Evolutionary conservation across 1,139 yeast genomes (phyloP).

Genomic region (Diutina rugosa): DNA sequence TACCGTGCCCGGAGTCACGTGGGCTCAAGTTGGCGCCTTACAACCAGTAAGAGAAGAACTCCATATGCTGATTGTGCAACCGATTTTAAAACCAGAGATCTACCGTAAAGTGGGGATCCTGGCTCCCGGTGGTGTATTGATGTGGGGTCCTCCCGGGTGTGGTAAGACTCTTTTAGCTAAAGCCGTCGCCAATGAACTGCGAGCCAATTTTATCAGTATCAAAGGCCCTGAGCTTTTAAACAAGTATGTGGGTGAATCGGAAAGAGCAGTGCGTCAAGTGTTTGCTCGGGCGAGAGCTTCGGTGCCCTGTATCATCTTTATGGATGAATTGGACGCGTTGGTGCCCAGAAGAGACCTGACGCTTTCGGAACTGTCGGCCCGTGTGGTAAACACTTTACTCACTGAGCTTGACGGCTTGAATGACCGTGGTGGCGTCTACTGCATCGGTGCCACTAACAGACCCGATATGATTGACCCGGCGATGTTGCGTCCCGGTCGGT

Average conservation of each 20-base stretch:
- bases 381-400: constrained; percentile 87
- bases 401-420: constrained; percentile 93
- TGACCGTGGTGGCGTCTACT: constrained; percentile 86
- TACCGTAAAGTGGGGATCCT: constrained; percentile 86
- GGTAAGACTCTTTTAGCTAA: constrained; percentile 93
- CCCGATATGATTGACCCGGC: constrained; percentile 99
- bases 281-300: constrained; percentile 91
- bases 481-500: constrained; percentile 92
- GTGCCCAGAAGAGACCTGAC: constrained; percentile 91
- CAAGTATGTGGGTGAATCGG: constrained; percentile 94
- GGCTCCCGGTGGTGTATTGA: constrained; percentile 92
- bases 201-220: constrained; percentile 89
- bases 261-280: constrained; percentile 89
- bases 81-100: constrained; percentile 84
- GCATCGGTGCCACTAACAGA: constrained; percentile 92
- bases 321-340: constrained; percentile 91
- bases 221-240: constrained; percentile 92
- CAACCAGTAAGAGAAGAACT: constrained; percentile 70
- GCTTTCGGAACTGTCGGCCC: constrained; percentile 76
- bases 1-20: constrained; percentile 93
- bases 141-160: constrained; percentile 99
- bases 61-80: constrained; percentile 96
- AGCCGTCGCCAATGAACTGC: constrained; percentile 94
- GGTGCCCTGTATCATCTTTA: constrained; percentile 88
- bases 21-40: constrained; percentile 93